Conservation (phyloP, 179 eudicot genomes). For the Beta corolliflora region DNA sequence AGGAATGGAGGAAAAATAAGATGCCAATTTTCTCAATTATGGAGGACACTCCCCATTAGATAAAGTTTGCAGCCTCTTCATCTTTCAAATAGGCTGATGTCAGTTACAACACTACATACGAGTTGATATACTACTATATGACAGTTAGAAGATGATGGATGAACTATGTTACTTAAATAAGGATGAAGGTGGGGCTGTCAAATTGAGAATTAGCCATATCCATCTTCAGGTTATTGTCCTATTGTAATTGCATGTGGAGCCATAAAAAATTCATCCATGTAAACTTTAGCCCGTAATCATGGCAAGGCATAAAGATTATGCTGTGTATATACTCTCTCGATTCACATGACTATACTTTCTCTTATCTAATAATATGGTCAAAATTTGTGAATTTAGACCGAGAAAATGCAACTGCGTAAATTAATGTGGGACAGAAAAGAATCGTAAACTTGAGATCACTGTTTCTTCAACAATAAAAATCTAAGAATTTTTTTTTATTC, state of each 20-base stretch:
- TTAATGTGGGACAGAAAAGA: too few relatives aligned
- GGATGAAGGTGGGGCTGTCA: not conserved
- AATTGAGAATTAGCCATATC: not conserved
- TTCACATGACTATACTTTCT: too few relatives aligned
- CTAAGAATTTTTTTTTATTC: conserved; percentile 9
- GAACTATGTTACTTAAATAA: not conserved
- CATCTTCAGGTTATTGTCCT: not conserved
- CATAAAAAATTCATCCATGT: not conserved
- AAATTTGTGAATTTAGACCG: too few relatives aligned
- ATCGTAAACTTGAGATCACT: not conserved
- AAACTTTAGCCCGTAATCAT: not conserved
- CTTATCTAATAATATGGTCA: too few relatives aligned
- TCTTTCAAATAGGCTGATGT: not conserved
- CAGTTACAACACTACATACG: not conserved
- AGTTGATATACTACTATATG: not conserved
- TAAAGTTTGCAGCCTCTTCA: not conserved
- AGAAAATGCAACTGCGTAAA: too few relatives aligned
- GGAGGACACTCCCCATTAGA: not conserved
- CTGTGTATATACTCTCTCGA: too few relatives aligned
- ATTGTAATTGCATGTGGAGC: not conserved
- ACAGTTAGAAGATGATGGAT: not conserved
- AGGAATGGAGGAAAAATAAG: not conserved
- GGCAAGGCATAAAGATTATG: too few relatives aligned
- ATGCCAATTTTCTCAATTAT: not conserved
- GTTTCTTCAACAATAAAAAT: not conserved